Percentiles rank a stretch among this genome's conserved stretches.
Conservation (phyloP, 805 yeast genomes). For the Candida oleophila region DNA sequence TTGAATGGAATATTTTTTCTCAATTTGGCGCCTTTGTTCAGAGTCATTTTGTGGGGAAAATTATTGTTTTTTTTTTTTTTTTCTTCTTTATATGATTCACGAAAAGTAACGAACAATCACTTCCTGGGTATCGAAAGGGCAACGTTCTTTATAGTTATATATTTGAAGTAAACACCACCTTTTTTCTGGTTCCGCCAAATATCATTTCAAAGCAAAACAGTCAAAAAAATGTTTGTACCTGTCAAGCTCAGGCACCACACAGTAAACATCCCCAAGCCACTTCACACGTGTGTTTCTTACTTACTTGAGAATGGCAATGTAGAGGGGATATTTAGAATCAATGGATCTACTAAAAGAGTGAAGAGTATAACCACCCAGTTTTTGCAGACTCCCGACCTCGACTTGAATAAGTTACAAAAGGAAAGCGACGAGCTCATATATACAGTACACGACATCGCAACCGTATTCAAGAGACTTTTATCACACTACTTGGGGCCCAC, state of each 20-base stretch:
- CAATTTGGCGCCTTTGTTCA: not conserved
- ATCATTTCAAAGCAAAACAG: not conserved
- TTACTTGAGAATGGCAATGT: conserved; percentile 16
- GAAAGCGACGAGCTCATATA: not conserved
- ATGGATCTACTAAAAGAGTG: conserved; percentile 29
- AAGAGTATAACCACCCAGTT: conserved; percentile 8
- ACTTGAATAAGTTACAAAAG: not conserved
- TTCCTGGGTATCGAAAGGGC: no score
- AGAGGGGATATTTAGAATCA: conserved; percentile 32
- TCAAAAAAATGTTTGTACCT: not conserved
- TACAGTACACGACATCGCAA: conserved; percentile 1
- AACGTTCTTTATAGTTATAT: no score
- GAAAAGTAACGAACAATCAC: not conserved
- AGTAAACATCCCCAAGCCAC: not conserved
- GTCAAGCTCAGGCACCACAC: not conserved
- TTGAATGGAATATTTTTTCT: not conserved
- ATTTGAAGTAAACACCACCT: no score
- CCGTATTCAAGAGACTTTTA: not conserved
- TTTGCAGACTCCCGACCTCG: not conserved
- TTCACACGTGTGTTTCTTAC: conserved; percentile 12
- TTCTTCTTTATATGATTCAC: not conserved
- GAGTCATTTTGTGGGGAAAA: not conserved
- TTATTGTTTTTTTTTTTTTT: no score
- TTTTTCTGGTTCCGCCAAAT: no score
- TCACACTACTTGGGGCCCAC: not conserved